phyloP scores from a whole-genome alignment of 2,329 filamentous ascomycete genomes.

The Echinosphaeria canescens region DNA sequence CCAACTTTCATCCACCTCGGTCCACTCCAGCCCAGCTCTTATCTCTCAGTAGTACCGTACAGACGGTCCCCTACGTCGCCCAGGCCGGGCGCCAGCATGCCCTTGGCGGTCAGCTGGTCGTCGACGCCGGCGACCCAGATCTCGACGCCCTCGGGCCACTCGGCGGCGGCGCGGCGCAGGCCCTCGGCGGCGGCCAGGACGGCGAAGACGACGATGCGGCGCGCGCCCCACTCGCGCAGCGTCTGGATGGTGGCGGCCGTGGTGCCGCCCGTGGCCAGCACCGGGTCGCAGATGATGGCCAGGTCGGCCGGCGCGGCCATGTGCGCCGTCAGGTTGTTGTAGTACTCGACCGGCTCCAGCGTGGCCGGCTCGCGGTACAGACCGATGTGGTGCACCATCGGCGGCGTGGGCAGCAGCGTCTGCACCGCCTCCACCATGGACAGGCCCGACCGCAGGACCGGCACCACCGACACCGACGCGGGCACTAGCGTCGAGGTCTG shows the following conservation, averaged over 20 bases:
- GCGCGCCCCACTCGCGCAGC: slow-evolving; percentile 78
- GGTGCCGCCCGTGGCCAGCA: slow-evolving; percentile 87
- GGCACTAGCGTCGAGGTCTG: slow-evolving; percentile 40
- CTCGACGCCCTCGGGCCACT: slow-evolving; percentile 60
- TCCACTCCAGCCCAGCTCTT: too few relatives aligned
- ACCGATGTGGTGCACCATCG: slow-evolving; percentile 81
- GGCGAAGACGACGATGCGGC: slow-evolving; percentile 53
- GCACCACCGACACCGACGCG: slow-evolving; percentile 56
- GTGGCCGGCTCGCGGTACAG: slow-evolving; percentile 81
- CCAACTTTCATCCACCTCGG: too few relatives aligned
- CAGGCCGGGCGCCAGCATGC: slow-evolving; percentile 80
- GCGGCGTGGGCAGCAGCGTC: slow-evolving; percentile 57
- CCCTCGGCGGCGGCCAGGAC: slow-evolving; percentile 56
- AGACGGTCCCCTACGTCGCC: slow-evolving; percentile 82
- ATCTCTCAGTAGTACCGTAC: slow-evolving; percentile 80
- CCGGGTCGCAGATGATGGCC: slow-evolving; percentile 73
- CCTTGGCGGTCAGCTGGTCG: slow-evolving; percentile 45
- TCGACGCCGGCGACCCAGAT: slow-evolving; percentile 76
- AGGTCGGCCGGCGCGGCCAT: slow-evolving; percentile 19
- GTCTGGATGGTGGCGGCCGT: slow-evolving; percentile 79
- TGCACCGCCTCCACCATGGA: slow-evolving; percentile 81
- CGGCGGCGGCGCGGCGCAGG: slow-evolving; percentile 45
- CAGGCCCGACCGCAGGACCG: slow-evolving; percentile 79
- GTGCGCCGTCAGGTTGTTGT: slow-evolving; percentile 76
- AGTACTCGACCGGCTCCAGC: slow-evolving; percentile 85